Base-by-base conservation (phyloP, 179 eudicot species). In the Beta corolliflora region DNA sequence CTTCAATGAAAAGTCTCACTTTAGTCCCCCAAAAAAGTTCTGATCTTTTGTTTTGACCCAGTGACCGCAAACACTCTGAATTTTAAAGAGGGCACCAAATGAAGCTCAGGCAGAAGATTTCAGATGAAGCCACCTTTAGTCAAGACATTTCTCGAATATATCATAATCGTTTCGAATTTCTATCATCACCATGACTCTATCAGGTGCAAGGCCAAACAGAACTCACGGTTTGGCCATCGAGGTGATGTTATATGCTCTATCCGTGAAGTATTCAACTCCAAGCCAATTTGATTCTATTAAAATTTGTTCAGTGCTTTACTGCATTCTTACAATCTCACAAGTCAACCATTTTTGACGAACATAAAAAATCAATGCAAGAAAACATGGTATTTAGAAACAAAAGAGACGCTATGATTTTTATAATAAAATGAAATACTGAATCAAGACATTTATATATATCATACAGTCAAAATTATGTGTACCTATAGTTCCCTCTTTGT, bases 401-500 rank as follows among this genome's bases (percentile, higher is more conserved):
- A 58, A 25, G 23, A 2, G 58, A 56, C 45, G 70, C 48, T 18
- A 73, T 48, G 12, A 6, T 58, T 50, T 18, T 46, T 36, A 54
- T 56, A 36, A 36, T 2, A 36, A 1, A 23, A 19, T 59, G 58
- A 54, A 36, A n/a, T 50, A 77, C 21, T 59, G 52, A 52, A 60
- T 75, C 25, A 19, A 48, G 15, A 76, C 63, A 41, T 44, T 41
- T 53, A 52, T 65, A 25, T 23, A 54, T 41, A 61, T 46, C 21
- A 79, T 73, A 80, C 67, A 68, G 74, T 59, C 2, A n/a, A 69
- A 64, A n/a, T 12, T 1, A 25, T 63, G 59, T n/a, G 80, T 81
- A 84, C 71, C 73, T 52, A 23, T 66, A 65, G 16, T 19, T 55
- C 70, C 18, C 65, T 58, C 69, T 71, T 18, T 77, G 52, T 58